Conservation (phyloP, 2,329 filamentous ascomycete genomes). For the Lachnum nothofagi region DNA sequence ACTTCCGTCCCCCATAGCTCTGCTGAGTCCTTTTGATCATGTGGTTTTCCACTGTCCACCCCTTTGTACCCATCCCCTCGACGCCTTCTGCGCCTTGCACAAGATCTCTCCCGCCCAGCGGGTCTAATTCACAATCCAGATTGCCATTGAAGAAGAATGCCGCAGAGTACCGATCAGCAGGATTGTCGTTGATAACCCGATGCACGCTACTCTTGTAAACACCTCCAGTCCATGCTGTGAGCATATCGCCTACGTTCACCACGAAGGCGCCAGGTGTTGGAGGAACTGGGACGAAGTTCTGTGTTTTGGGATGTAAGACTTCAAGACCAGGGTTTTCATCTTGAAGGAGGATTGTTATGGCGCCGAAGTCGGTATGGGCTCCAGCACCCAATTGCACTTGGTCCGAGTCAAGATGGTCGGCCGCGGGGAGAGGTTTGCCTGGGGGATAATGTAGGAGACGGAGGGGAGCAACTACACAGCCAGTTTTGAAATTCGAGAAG, state of each 20-base stretch:
- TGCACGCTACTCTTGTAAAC: background rate
- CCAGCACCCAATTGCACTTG: slow-evolving; percentile 25
- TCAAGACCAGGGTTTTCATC: slow-evolving; percentile 40
- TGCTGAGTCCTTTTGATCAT: background rate
- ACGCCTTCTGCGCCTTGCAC: background rate
- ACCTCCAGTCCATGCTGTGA: background rate
- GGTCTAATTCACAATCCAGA: background rate
- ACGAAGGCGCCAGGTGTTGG: background rate
- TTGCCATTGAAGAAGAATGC: background rate
- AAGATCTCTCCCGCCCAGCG: background rate
- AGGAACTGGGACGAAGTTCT: background rate
- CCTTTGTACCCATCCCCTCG: background rate
- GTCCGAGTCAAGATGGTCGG: slow-evolving; percentile 30
- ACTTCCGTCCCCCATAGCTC: background rate
- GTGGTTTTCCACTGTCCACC: background rate
- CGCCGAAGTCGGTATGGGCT: background rate
- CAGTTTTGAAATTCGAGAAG: slow-evolving; percentile 40
- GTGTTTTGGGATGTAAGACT: background rate
- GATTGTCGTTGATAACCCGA: background rate
- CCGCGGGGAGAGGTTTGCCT: background rate
- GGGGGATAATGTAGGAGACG: slow-evolving; percentile 48
- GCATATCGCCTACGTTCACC: background rate
- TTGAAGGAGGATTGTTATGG: slow-evolving; percentile 23
- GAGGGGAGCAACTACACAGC: slow-evolving; percentile 39
- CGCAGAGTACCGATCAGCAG: background rate